Evolutionary conservation across 1,284 basidiomycete species (phyloP).

Genomic region (Apiotrichum veenhuisii): DNA sequence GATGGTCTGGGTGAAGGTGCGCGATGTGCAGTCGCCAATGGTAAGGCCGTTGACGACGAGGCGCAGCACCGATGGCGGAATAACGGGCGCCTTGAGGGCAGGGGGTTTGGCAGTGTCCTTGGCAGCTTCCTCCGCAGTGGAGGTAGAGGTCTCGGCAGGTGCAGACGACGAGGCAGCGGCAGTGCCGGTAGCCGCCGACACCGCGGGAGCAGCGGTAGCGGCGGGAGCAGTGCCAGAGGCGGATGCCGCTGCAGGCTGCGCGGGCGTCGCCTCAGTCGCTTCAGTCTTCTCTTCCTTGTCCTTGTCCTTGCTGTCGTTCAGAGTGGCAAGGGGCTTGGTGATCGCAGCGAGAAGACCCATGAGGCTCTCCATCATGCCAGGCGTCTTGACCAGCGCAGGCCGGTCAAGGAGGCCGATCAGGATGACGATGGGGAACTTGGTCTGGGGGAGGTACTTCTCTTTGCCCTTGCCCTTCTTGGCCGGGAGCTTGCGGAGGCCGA

Average conservation of each 20-base stretch:
- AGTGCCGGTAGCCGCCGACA: neutral
- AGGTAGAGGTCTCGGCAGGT: conserved; percentile 2
- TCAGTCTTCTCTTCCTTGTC: conserved; percentile 3
- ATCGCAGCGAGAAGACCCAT: conserved; percentile 79
- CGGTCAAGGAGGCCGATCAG: conserved; percentile 81
- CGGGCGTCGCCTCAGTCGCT: neutral
- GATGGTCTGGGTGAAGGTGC: conserved; percentile 86
- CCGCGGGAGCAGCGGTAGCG: neutral
- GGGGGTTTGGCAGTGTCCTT: neutral
- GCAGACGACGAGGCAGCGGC: conserved; percentile 11
- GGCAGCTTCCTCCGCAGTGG: neutral
- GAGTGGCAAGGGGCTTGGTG: conserved; percentile 66
- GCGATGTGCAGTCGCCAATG: conserved; percentile 87
- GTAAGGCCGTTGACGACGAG: conserved; percentile 92
- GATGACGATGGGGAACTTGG: conserved; percentile 84
- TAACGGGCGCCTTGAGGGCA: conserved; percentile 60
- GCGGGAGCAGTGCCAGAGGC: conserved; percentile 1
- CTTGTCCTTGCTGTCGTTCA: conserved; percentile 10
- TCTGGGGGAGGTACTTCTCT: conserved; percentile 73
- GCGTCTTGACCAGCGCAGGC: conserved; percentile 74
- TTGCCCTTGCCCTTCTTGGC: conserved; percentile 89
- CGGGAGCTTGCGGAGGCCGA: conserved; percentile 62
- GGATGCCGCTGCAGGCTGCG: neutral
- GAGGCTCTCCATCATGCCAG: conserved; percentile 85
- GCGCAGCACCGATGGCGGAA: conserved; percentile 73